Base-by-base conservation (phyloP, 345 rosid species). In the Ailanthus altissimus region DNA sequence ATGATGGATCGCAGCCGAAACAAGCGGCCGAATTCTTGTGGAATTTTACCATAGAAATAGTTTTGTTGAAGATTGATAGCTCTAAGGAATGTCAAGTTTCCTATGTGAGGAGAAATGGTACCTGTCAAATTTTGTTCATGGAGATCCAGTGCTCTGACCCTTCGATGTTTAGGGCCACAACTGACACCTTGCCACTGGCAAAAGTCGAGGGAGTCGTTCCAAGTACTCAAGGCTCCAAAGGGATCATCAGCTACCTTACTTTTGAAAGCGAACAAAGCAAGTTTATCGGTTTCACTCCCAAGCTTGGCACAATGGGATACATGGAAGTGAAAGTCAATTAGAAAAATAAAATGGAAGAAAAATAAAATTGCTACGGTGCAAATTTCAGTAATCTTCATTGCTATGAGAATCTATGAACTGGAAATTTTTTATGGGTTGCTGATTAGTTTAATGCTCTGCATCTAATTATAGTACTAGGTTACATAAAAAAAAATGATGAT, bases 101-200 rank as follows among this genome's bases (percentile, higher is more conserved):
- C 59, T 21, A 56, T 56, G 25, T 2, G 21, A 56, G 59, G 59
- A 56, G 59, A 56, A 56, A 56, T 9, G 12, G 13, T 56, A 56
- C 59, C 59, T 56, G 59, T 56, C 26, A 56, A 21, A 56, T 56
- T 77, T 60, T 18, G 50, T 46, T 43, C 25, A 6, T 28, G 1
- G 46, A 84, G 80, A 77, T 67, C 56, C 23, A 84, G 45, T 4
- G 60, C 63, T 28, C 69, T 28, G 21, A 76, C 77, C 36, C 87
- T 84, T 8, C 26, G 77, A 61, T 80, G 79, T 11, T 81, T 57
- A 0, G 57, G 9, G 62, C 80, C 5, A 51, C 86, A 83, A 46
- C 47, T 28, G 12, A 83, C 75, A 2, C 86, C 86, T 12, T 42
- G 21, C 85, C 85, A 83, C 6, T 2, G 74, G 69, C 85, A 83